Conservation (phyloP, 495 filamentous ascomycete genomes). For the Aspergillus incahuasiensis region DNA sequence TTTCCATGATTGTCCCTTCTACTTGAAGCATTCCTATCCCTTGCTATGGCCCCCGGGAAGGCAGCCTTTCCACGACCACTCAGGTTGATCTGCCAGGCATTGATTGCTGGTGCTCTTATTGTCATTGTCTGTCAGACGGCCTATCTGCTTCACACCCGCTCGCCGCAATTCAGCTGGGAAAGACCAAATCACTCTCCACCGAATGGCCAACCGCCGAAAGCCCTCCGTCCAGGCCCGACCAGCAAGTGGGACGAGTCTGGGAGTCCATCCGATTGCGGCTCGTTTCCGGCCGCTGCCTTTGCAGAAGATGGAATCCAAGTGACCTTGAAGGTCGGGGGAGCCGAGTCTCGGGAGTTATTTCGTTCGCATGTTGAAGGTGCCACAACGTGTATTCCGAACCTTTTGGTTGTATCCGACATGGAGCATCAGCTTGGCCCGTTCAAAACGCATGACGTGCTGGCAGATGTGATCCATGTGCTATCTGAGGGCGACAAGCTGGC, state of each 20-base stretch:
- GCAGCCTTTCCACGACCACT: neutral
- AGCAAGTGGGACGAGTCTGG: neutral
- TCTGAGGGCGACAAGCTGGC: conserved; percentile 33
- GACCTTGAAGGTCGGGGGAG: conserved; percentile 35
- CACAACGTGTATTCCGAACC: conserved; percentile 37
- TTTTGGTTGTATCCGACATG: conserved; percentile 42
- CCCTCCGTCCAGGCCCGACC: neutral
- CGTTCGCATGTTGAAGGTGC: conserved; percentile 32
- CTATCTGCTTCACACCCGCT: neutral
- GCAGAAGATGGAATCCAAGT: conserved; percentile 27
- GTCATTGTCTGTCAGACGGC: neutral
- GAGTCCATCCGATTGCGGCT: neutral
- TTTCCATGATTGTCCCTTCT: neutral
- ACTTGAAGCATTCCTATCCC: neutral
- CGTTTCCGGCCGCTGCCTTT: neutral
- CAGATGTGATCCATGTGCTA: conserved; percentile 18
- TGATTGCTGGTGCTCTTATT: neutral
- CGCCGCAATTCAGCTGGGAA: neutral
- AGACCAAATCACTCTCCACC: neutral
- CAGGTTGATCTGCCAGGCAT: neutral
- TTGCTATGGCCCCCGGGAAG: neutral
- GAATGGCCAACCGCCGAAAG: neutral
- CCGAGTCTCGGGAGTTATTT: conserved; percentile 27
- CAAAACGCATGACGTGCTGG: conserved; percentile 36
- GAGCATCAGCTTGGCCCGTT: conserved; percentile 32